Conservation (phyloP, 176 grass and related monocot genomes). For the Alloteropsis semialata region DNA sequence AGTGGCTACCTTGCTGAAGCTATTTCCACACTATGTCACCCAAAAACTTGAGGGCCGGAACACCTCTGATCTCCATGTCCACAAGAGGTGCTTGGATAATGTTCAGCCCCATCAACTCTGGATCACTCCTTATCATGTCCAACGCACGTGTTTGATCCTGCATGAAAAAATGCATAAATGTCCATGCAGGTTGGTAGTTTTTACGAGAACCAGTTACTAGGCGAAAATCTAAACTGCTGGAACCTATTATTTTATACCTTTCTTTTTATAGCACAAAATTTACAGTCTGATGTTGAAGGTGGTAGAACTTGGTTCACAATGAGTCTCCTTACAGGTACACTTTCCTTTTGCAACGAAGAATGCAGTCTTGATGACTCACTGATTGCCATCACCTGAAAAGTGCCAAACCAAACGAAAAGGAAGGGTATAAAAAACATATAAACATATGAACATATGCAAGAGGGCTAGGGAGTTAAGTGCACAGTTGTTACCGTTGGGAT, state of each 20-base stretch:
- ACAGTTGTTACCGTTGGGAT: constrained; percentile 76
- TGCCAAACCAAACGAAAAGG: not conserved
- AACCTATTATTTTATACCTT: constrained; percentile 58
- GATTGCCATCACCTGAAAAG: constrained; percentile 87
- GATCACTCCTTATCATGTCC: constrained; percentile 78
- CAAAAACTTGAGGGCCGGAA: constrained; percentile 96
- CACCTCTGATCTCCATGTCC: constrained; percentile 96
- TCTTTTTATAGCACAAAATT: constrained; percentile 98
- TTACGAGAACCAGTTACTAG: not conserved
- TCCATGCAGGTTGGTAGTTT: not conserved
- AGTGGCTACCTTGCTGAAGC: not conserved
- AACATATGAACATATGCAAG: not conserved
- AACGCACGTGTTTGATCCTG: constrained; percentile 94
- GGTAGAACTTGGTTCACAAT: constrained; percentile 94
- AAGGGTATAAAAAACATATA: not conserved
- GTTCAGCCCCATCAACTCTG: constrained; percentile 66
- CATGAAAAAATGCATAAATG: constrained; percentile 19
- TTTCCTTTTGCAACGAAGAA: constrained; percentile 85
- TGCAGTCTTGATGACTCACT: constrained; percentile 80
- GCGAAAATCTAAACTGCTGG: not conserved
- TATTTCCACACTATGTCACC: constrained; percentile 94
- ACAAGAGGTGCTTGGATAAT: constrained; percentile 88
- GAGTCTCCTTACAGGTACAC: constrained; percentile 83
- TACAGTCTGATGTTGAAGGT: constrained; percentile 84
- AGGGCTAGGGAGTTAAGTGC: not conserved